Base-by-base conservation (phyloP, 2,329 filamentous ascomycete genomes). In the Colletotrichum aenigma region DNA sequence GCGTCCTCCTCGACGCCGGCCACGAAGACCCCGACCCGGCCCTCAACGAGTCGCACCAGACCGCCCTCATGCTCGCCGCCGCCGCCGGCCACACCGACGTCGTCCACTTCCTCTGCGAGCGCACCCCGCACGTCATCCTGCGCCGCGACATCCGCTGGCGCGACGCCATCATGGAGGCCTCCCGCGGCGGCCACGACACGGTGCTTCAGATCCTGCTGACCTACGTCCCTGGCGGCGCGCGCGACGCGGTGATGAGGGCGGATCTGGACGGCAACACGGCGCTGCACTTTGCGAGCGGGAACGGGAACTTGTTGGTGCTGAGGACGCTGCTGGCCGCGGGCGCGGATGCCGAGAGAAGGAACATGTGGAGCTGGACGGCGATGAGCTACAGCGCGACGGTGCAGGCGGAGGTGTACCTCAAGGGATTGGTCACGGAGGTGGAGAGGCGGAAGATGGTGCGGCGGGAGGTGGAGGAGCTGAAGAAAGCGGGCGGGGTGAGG, bases 181-280 rank as follows among this genome's bases (percentile, higher is more conserved):
- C 88, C 74, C 84, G 87, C 8, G 88, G 88, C 34, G 92, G 92
- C 2, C 90, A 93, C 81, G 92, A 93, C 78, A 93, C 91, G 0
- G 88, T 89, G 7, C 83, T 94, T n/a, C 92, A 93, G 82, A 88
- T 93, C 70, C 86, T 94, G 34, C 84, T 94, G 67, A 93, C 91
- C 0, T 92, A 90, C 79, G 89, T 87, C 2, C 91, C 91, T 9
- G 85, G 85, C n/a, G 90, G 90, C 16, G 86, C 90, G 0, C 83
- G 84, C 26, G 86, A 86, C 1, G 89, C 90, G 4, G 88, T 94
- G 8, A 87, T 87, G 61, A 86, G 89, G 34, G 87, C 88, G 6
- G 95, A 98, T 81, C 80, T 88, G 2, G 90, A 94, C 74, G 95
- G 95, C n/a, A 97, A 97, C 82, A 97, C 95, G 4, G 94, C 95